Base-by-base conservation (phyloP, 2,329 filamentous ascomycete genomes). In the Fusarium gaditjirri region DNA sequence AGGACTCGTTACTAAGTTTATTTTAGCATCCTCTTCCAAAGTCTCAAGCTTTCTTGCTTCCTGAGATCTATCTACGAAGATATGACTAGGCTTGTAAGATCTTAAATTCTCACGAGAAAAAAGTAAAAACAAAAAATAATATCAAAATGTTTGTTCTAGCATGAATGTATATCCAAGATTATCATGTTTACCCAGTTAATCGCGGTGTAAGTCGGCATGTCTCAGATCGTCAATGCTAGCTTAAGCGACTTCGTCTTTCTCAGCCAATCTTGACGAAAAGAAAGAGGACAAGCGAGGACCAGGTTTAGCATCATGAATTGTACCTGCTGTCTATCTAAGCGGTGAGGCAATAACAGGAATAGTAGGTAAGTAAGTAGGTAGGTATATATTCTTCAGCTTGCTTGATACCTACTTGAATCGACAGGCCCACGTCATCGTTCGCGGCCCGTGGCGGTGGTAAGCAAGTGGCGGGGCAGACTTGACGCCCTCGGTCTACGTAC, bases 361-460 rank as follows among this genome's bases (percentile, higher is more conserved):
- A n/a, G n/a, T n/a, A n/a, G n/a, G n/a, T n/a, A n/a, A n/a, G n/a
- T n/a, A n/a, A n/a, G n/a, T n/a, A n/a, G n/a, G n/a, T n/a, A n/a
- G 50, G 27, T 38, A 54, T 50, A 21, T 25, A 23, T n/a, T 62
- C 14, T 31, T 43, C 17, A 21, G 27, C 38, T n/a, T 63, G 39
- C 39, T 49, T 19, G 35, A 29, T 16, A 17, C 53, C 42, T 16
- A 17, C 53, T 47, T 35, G 46, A 53, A 68, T 41, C 42, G 21
- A 43, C 35, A 67, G 38, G 72, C 75, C 55, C 74, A 76, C 75
- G 75, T 77, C 75, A 77, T 77, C 71, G 66, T 42, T 58, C 71
- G 72, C 71, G 75, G 73, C 73, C 53, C 60, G 71, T 76, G 72
- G 75, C 71, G 67, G 61, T 55, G 52, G 58, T 67, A 42, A 59